These are phyloP conservation scores for Gomphus bonarii DNA, from an alignment of 1,284 basidiomycete species.

Conservation along the genomic window DNA sequence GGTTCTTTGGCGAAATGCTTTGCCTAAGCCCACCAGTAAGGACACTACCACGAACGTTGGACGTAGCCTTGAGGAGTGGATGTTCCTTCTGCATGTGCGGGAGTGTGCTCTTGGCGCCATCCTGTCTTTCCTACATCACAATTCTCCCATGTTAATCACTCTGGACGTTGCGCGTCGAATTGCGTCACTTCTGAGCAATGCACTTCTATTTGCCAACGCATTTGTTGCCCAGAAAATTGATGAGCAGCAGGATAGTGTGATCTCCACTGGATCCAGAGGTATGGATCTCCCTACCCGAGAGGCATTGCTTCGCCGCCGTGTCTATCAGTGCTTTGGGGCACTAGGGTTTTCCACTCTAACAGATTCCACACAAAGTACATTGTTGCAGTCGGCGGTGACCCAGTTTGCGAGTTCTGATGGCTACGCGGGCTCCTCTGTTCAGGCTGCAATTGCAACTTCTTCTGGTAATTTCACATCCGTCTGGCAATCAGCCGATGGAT, in stretches of 20 bases:
- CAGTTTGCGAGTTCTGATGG: constrained; percentile 81
- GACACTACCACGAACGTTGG: constrained; percentile 55
- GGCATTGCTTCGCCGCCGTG: constrained; percentile 71
- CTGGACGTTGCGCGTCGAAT: constrained; percentile 87
- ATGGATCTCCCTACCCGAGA: constrained; percentile 73
- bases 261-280: constrained; percentile 30
- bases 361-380: constrained; percentile 68
- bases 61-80: constrained; percentile 76
- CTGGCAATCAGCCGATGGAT: constrained; percentile 85
- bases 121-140: constrained; percentile 80
- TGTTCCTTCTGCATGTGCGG: constrained; percentile 84
- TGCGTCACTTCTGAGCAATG: constrained; percentile 80
- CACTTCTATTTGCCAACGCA: constrained; percentile 78
- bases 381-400: constrained; percentile 80
- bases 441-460: constrained; percentile 87
- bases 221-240: constrained; percentile 47
- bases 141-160: constrained; percentile 66
- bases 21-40: constrained; percentile 89
- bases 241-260: constrained; percentile 24
- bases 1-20: constrained; percentile 92
- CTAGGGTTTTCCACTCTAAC: constrained; percentile 75
- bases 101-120: constrained; percentile 88
- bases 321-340: constrained; percentile 83
- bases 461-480: constrained; percentile 78
- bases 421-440: constrained; percentile 68